Evolutionary conservation across 139 green algal species (phyloP).

Genomic region (Prasinococcaceae sp.): DNA sequence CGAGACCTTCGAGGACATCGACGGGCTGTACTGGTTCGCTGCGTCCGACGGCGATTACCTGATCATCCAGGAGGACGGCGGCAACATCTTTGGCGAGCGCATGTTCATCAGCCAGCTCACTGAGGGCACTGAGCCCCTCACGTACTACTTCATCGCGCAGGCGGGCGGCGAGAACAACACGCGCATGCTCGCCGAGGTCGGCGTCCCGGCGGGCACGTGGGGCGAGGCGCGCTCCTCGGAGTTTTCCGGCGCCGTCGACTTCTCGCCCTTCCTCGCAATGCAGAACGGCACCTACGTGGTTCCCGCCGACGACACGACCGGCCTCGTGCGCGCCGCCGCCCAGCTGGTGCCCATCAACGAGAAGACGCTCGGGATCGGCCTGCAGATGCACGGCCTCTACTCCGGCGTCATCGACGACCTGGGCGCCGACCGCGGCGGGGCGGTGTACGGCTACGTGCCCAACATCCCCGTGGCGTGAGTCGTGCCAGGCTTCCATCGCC

Average conservation of each 20-base stretch:
- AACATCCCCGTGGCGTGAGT: too few relatives aligned
- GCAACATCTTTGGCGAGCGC: constrained; percentile 12
- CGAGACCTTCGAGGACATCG: constrained; percentile 3
- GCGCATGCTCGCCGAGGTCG: neutral
- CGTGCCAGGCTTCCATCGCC: too few relatives aligned
- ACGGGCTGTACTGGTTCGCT: constrained; percentile 12
- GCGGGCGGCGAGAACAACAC: constrained; percentile 8
- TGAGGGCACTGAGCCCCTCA: neutral
- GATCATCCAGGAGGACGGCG: constrained; percentile 15
- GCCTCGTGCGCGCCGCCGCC: neutral
- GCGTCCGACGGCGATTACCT: constrained; percentile 8
- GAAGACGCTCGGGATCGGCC: constrained; percentile 12
- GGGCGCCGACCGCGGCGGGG: constrained; percentile 7
- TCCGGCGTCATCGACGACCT: neutral
- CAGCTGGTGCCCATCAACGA: constrained; percentile 10
- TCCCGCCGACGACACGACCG: neutral
- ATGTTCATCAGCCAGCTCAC: constrained; percentile 3
- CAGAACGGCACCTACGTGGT: neutral
- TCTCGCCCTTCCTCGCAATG: constrained; percentile 1
- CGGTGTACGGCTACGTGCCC: constrained; percentile 5
- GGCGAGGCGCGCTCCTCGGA: neutral
- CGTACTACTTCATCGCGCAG: constrained; percentile 13
- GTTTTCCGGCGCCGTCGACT: constrained; percentile 13
- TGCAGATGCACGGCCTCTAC: constrained; percentile 1
- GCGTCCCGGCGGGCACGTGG: neutral